Evolutionary conservation across 306 rosid species (phyloP).

Genomic region (Chamaecrista fasciculata): DNA sequence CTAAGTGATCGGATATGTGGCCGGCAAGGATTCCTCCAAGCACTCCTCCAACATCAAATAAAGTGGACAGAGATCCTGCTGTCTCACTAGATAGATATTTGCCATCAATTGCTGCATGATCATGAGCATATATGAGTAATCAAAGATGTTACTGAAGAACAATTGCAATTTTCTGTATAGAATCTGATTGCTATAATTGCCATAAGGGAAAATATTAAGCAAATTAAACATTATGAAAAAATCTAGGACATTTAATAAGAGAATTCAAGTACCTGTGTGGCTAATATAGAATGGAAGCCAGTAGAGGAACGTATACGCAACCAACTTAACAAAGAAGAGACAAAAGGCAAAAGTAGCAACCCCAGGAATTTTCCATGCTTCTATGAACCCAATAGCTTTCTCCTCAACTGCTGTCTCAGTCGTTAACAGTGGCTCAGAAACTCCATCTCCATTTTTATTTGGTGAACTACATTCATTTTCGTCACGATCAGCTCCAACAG

Average conservation of each 20-base stretch:
- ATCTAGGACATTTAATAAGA: background rate
- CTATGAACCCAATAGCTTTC: slow-evolving; percentile 78
- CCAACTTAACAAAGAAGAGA: slow-evolving; percentile 93
- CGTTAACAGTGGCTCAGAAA: slow-evolving; percentile 52
- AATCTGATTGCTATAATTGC: background rate
- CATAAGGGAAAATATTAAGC: background rate
- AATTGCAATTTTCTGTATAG: background rate
- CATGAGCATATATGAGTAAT: slow-evolving; percentile 29
- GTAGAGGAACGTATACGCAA: slow-evolving; percentile 96
- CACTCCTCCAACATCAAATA: slow-evolving; percentile 95
- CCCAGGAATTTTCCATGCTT: slow-evolving; percentile 97
- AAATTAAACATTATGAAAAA: slow-evolving; percentile 1
- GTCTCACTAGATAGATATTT: slow-evolving; percentile 68
- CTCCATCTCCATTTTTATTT: slow-evolving; percentile 54
- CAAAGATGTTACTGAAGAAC: background rate
- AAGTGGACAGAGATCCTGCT: slow-evolving; percentile 78
- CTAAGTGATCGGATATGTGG: slow-evolving; percentile 79
- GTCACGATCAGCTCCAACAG: slow-evolving; percentile 55
- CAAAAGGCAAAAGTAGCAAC: slow-evolving; percentile 97
- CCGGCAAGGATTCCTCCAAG: slow-evolving; percentile 96
- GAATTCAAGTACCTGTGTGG: slow-evolving; percentile 67
- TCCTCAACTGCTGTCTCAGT: slow-evolving; percentile 37
- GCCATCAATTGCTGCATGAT: slow-evolving; percentile 85
- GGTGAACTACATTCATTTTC: slow-evolving; percentile 57
- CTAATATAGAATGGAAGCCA: slow-evolving; percentile 97